Evolutionary conservation across 176 grass and related monocot species (phyloP).

Genomic region (Aechmea fasciata): DNA sequence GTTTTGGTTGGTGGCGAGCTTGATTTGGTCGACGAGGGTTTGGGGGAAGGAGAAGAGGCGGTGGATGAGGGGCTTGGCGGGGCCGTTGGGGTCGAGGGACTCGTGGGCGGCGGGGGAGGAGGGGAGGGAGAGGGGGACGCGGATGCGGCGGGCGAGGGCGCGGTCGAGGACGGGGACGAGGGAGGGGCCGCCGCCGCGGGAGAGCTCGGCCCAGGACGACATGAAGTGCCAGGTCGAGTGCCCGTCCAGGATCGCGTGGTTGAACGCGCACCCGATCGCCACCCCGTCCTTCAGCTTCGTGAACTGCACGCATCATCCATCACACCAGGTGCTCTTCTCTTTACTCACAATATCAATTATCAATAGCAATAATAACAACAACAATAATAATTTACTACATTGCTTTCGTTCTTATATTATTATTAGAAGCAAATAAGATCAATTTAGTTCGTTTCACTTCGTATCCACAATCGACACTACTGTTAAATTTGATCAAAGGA

Average conservation of each 20-base stretch:
- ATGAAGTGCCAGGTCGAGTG: conserved; percentile 98
- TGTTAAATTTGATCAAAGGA: too few species aligned
- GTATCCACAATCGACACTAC: too few species aligned
- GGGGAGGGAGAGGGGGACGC: conserved; percentile 45
- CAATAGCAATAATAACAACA: too few species aligned
- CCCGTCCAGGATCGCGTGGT: conserved; percentile 92
- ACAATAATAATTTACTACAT: too few species aligned
- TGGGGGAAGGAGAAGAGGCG: conserved; percentile 77
- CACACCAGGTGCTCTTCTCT: too few species aligned
- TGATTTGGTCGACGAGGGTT: conserved; percentile 41
- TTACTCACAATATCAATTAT: too few species aligned
- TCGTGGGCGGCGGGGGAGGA: conserved; percentile 52
- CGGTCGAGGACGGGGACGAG: conserved; percentile 51
- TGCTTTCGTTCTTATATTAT: too few species aligned
- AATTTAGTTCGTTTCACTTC: too few species aligned
- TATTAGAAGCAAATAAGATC: too few species aligned
- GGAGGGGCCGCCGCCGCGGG: conserved; percentile 1
- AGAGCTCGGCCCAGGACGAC: conserved; percentile 75
- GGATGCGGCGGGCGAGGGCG: conserved; percentile 37
- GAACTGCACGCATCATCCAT: conserved; percentile 37
- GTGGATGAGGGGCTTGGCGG: conserved; percentile 49
- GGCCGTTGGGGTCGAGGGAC: conserved; percentile 63
- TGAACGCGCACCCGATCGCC: conserved; percentile 85
- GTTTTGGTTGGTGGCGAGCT: conserved; percentile 50
- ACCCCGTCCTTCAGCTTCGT: conserved; percentile 82